Evolutionary conservation across 2,329 filamentous ascomycete species (phyloP).

Genomic region (Bipolaris cookei): DNA sequence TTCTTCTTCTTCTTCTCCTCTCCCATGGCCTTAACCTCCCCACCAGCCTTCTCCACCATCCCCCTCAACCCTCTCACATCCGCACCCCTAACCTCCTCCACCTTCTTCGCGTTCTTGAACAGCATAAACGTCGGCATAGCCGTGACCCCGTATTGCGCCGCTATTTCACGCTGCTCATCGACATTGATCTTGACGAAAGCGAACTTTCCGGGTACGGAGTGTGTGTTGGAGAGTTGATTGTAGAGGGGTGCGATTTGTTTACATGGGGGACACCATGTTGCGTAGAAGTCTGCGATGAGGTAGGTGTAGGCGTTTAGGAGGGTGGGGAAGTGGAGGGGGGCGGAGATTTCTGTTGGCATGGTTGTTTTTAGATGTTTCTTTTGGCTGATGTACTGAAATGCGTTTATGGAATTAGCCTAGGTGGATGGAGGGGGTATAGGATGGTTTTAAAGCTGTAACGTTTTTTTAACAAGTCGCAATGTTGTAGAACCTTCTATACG

Average conservation of each 20-base stretch:
- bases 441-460: neutral
- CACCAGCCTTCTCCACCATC: conserved; percentile 30
- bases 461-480: conserved; percentile 13
- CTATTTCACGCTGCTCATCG: conserved; percentile 58
- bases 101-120: conserved; percentile 42
- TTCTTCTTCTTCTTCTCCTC: conserved; percentile 13
- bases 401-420: neutral
- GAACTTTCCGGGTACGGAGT: conserved; percentile 53
- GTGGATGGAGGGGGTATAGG: neutral
- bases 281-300: conserved; percentile 60
- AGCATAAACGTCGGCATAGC: conserved; percentile 51
- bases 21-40: conserved; percentile 19
- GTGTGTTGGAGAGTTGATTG: conserved; percentile 58
- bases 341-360: conserved; percentile 44
- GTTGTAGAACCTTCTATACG: conserved; percentile 31
- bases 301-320: conserved; percentile 45
- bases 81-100: conserved; percentile 40
- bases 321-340: conserved; percentile 44
- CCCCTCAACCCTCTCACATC: conserved; percentile 36
- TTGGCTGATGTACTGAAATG: neutral
- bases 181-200: conserved; percentile 63
- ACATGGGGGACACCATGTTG: conserved; percentile 64
- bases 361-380: neutral
- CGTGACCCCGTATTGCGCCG: conserved; percentile 57
- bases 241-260: conserved; percentile 61